Conservation (phyloP, 2,329 filamentous ascomycete species). For the Graphilbum fragrans region DNA sequence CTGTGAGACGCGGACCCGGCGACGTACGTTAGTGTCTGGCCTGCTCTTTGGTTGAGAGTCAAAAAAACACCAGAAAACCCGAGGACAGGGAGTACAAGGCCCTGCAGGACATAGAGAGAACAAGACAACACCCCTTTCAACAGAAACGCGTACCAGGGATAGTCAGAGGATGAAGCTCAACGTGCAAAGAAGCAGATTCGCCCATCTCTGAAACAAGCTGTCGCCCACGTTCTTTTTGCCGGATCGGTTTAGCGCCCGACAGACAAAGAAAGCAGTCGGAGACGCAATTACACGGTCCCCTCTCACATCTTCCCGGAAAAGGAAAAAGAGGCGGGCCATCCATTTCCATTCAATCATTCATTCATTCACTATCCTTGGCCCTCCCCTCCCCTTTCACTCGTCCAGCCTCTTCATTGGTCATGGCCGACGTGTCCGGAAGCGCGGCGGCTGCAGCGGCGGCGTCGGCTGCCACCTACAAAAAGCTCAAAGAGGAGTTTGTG, state of each 20-base stretch:
- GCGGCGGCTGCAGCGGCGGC: conserved; percentile 7
- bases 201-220: no score
- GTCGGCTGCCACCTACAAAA: conserved; percentile 59
- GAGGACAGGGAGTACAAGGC: background rate
- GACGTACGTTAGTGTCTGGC: no score
- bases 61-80: background rate
- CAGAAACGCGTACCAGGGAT: background rate
- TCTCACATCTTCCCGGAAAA: no score
- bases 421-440: conserved; percentile 4
- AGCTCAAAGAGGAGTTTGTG: conserved; percentile 89
- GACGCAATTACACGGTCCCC: background rate
- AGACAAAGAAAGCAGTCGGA: background rate
- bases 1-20: no score
- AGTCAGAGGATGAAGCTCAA: background rate
- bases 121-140: background rate
- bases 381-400: background rate
- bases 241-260: background rate
- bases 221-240: background rate
- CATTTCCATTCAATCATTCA: no score
- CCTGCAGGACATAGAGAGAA: background rate
- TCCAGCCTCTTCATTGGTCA: background rate
- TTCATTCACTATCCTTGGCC: background rate
- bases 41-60: background rate
- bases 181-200: no score
- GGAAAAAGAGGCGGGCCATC: no score